Evolutionary conservation across 345 rosid species (phyloP), one percentile per base, ranked within the genome.

Genomic region (Eucalyptus cladocalyx): DNA sequence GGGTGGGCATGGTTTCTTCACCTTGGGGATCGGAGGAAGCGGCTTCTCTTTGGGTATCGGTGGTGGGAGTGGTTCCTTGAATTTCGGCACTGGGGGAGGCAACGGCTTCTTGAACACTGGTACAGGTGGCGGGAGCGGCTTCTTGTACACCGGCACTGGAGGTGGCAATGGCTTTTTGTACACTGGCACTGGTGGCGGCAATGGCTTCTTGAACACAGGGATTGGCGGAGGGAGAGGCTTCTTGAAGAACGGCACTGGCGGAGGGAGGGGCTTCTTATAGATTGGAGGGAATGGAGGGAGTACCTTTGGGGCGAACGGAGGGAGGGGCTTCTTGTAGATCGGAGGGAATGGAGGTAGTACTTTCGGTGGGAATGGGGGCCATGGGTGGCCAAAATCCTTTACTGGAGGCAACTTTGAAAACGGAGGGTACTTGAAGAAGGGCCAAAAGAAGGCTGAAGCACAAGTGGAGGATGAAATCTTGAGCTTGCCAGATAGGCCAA

Each of bases 381-480:
- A 5, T 24, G 85, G 93, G 50, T 87, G 91, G 40, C 87, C 65
- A 11, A 88, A 91, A 10, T 88, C 87, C 89, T 93, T 87, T 19
- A 90, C 48, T 18, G 90, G 88, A 19, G 92, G 76, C 3, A 65
- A n/a, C 21, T 65, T 15, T 65, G 76, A 89, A 28, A 92, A 54
- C 7, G 93, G 89, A 80, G 93, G 95, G 87, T 88, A 15, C 89
- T 92, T 85, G 67, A 89, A 89, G 72, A 90, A 80, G 87, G 92
- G 99, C 97, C 95, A 93, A 21, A 95, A 88, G 90, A 91, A 92
- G 3, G 95, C 94, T 1, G 98, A 95, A 67, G 95, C 87, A 60
- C 99, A 97, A 1, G 95, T 91, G 32, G 88, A 88, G 0, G 97
- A 93, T 13, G 96, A 95, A 89, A 96, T 92, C 76, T 91, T 96